Base-by-base conservation (phyloP, 495 filamentous ascomycete genomes). In the Talaromyces thailandensis region DNA sequence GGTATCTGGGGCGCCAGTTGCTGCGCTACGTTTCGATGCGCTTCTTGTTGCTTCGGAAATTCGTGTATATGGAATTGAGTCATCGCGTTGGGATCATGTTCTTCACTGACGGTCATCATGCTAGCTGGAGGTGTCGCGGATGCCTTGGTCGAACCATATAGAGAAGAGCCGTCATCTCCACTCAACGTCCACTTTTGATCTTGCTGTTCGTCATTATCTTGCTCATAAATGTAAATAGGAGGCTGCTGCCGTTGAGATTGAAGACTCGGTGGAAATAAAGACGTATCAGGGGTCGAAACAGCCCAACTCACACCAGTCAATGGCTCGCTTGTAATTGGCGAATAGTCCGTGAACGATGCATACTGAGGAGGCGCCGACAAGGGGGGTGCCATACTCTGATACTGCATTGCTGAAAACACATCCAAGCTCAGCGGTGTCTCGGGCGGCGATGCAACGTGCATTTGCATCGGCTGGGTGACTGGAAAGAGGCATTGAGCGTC, bases 361-460 rank as follows among this genome's bases (percentile, higher is more conserved):
- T 75, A 75, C 35, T 81, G 76, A 35, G 76, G 71, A 12, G 78
- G 78, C 16, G 78, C 76, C 24, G 78, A 81, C 73, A 79, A 73
- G 1, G 78, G 76, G 2, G 78, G 75, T 23, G 69, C 71, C 1
- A 73, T 68, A 50, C 66, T 68, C 16, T 76, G 74, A 37, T 77
- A 80, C 11, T 68, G 67, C 61, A 77, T 75, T 3, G 74, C 66
- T 3, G 75, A 70, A 18, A 74, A 64, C 56, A 72, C 63, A 48
- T 79, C 75, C 64, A 79, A 67, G 25, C 69, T 69, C 56, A 80
- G 26, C 0, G 79, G 79, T 3, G 79, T 81, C 12, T 75, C 68
- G 2, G 79, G 79, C 43, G 79, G 79, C 2, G 79, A 81, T 26
- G 74, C 75, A 55, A 80, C 74, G 56, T 76, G 78, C 32, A 78